Evolutionary conservation across 148 eudicot species (phyloP), one percentile per base, ranked within the genome.

Genomic region (Nepenthes mirabilis): DNA sequence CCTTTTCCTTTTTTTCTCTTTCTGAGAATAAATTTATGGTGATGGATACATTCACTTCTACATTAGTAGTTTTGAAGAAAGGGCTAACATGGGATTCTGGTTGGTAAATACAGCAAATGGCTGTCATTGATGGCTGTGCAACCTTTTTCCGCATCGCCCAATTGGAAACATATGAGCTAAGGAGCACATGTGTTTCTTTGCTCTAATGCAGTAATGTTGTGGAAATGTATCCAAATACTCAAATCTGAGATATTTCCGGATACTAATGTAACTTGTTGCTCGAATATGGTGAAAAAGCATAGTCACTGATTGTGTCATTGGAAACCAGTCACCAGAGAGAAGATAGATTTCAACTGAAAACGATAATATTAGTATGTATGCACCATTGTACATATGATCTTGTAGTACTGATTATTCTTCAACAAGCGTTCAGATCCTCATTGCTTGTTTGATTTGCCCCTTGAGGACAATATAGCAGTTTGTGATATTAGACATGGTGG

Each of bases 401-500:
- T 3, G 45, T 40, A 40, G 45, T 8, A 40, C 8, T 40, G 45
- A 40, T 40, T 40, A 8, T 40, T 40, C 1, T 40, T 40, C 45
- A 40, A 40, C 45, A 40, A 40, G 45, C 8, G 4, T 40, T 40
- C 4, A 40, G 23, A 23, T 23, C 23, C 0, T 8, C 45, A 40
- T 40, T 40, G 4, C 45, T 40, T 40, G 8, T 40, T 8, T 40
- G 36, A 61, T 66, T 33, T 35, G 35, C 53, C 14, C 55, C n/a
- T 59, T 52, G 68, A 91, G 98, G 96, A 91, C 72, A 91, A 91
- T 70, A 83, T 91, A 66, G 96, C 98, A 10, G 76, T 91, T 11
- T 14, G 81, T 83, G 33, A 96, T 91, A 69, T 76, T 91, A 37
- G 98, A 91, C 45, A 40, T 40, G 45, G 45, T 40, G 45, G 45